Base-by-base conservation (phyloP, 2,329 filamentous ascomycete genomes). In the Emergomyces orientalis region DNA sequence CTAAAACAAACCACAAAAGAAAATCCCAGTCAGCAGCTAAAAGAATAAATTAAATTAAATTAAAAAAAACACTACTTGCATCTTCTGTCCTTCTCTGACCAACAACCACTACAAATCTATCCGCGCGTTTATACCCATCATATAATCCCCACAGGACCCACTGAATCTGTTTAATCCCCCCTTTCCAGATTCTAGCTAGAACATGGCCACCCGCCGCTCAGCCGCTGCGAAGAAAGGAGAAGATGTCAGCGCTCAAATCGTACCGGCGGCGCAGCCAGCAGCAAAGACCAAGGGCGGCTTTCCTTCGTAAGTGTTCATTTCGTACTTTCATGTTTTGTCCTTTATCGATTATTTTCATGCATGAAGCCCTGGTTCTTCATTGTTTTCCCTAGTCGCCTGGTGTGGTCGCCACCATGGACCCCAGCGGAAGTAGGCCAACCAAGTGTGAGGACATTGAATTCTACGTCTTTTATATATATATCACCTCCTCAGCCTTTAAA, bases 121-220 rank as follows among this genome's bases (percentile, higher is more conserved):
- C 41, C 17, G 19, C 41, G 41, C 41, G 41, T 19, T 14, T 43
- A 43, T 19, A 6, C 17, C 5, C 19, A 49, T 49, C 47, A 27
- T 49, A 27, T 27, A 49, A 47, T 19, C 3, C 45, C 11, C 45
- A 8, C 19, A 22, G 17, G 43, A n/a, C 8, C 43, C 19, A 22
- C 43, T 45, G 43, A 45, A n/a, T 45, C 43, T 8, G 58, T 45
- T 55, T 27, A 27, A 11, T 43, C n/a, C n/a, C n/a, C n/a, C n/a
- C n/a, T n/a, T 51, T 52, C 34, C 13, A 43, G 34, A 47, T 55
- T 55, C 25, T n/a, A 60, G 14, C 32, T 34, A 58, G 62, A 71
- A 60, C 34, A 75, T 75, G 73, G 71, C 72, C 56, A 69, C 67
- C 64, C 70, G 71, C 43, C 72, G 73, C 61, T 65, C 69, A 52